Evolutionary conservation across 108 stramenopile species (phyloP).

Genomic region (Nitzschia sp.): DNA sequence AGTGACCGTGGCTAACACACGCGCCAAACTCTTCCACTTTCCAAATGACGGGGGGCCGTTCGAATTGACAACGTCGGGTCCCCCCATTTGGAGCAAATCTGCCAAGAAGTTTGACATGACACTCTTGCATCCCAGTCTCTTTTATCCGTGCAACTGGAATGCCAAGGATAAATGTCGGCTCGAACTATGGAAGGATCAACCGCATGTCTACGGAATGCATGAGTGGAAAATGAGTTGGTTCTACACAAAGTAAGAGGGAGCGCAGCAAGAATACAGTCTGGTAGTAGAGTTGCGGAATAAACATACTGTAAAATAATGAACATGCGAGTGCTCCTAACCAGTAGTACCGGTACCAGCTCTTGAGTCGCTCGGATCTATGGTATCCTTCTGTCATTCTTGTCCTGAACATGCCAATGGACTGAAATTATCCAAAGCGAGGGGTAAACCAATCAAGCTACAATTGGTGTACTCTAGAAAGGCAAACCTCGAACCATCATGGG

Average conservation of each 20-base stretch:
- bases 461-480: no score
- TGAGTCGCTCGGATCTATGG: no score
- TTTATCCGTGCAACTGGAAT: conserved; percentile 5
- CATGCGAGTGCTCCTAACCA: no score
- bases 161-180: not conserved
- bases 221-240: conserved; percentile 3
- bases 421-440: no score
- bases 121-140: not conserved
- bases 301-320: no score
- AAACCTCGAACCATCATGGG: no score
- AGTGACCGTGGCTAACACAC: not conserved
- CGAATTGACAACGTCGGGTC: not conserved
- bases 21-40: not conserved
- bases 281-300: no score
- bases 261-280: no score
- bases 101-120: not conserved
- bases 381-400: no score
- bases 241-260: not conserved
- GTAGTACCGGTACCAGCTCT: no score
- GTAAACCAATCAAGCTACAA: no score
- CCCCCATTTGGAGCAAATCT: not conserved
- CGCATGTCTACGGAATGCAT: conserved; percentile 1
- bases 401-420: no score
- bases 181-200: not conserved
- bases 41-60: not conserved